Percentiles rank a stretch among this genome's conserved stretches.
phyloP scores from a whole-genome alignment of 352 stramenopile species.

The Globisporangium splendens region DNA sequence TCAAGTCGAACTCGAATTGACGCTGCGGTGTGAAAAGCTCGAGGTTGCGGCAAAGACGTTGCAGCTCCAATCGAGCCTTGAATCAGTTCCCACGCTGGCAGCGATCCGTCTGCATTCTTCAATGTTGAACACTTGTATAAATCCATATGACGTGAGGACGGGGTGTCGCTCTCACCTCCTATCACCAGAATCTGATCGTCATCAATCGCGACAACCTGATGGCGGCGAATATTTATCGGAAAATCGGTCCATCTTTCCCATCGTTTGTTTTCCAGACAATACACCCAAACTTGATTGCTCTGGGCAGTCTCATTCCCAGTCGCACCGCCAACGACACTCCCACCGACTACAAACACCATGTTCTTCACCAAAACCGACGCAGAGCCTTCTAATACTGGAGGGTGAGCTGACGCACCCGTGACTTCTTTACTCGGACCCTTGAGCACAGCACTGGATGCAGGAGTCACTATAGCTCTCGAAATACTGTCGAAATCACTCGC shows the following conservation, averaged over 20 bases:
- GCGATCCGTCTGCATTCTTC: slow-evolving; percentile 56
- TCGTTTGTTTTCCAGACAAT: slow-evolving; percentile 36
- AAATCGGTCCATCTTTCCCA: slow-evolving; percentile 85
- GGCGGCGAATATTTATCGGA: slow-evolving; percentile 71
- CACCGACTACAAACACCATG: slow-evolving; percentile 77
- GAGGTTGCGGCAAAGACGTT: slow-evolving; percentile 54
- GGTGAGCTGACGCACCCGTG: slow-evolving; percentile 7
- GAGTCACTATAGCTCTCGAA: slow-evolving; percentile 43
- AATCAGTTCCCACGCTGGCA: slow-evolving; percentile 73
- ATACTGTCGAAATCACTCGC: slow-evolving; percentile 66
- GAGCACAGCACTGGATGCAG: slow-evolving; percentile 36
- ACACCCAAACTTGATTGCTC: slow-evolving; percentile 60
- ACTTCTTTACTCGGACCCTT: slow-evolving; percentile 17
- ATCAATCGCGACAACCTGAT: slow-evolving; percentile 72
- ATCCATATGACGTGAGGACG: slow-evolving; percentile 81
- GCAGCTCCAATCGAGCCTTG: slow-evolving; percentile 62
- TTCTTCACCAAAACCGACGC: slow-evolving; percentile 55
- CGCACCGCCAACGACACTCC: slow-evolving; percentile 22
- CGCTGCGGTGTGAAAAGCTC: slow-evolving; percentile 67
- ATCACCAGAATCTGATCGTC: slow-evolving; percentile 79
- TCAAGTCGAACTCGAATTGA: slow-evolving; percentile 72
- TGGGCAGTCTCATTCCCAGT: slow-evolving; percentile 1
- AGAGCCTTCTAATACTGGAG: slow-evolving; percentile 43
- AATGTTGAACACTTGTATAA: slow-evolving; percentile 71
- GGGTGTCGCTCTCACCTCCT: slow-evolving; percentile 65